These are phyloP conservation scores for Camellia oleifera DNA, from an alignment of 179 eudicot species.

Conservation along the genomic window DNA sequence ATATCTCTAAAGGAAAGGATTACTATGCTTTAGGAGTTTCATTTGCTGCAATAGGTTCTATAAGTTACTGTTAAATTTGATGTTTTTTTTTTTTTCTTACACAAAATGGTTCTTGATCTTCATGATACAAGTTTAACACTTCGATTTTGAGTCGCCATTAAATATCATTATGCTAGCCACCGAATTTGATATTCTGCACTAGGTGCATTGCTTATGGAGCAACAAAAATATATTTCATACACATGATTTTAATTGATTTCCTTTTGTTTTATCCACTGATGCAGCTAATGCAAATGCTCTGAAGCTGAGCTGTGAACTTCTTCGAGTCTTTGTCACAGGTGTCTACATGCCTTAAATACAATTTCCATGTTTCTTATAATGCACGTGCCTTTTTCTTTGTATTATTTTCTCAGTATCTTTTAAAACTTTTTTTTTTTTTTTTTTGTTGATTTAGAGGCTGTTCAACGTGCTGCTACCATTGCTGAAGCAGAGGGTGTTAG, in stretches of 20 bases:
- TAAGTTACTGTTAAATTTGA: background rate
- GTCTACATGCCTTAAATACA: conserved; percentile 3
- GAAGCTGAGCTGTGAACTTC: conserved; percentile 85
- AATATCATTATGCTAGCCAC: background rate
- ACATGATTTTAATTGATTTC: background rate
- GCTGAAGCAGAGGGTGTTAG: conserved; percentile 85
- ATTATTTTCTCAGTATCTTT: conserved; percentile 4
- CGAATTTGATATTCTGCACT: background rate
- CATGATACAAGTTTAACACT: background rate
- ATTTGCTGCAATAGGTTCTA: background rate
- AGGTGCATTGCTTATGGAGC: background rate
- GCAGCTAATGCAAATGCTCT: conserved; percentile 88
- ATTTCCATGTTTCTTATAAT: background rate
- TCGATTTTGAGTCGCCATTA: background rate
- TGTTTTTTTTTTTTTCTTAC: background rate
- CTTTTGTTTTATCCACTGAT: conserved; percentile 7
- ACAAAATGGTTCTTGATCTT: background rate
- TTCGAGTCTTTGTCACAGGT: conserved; percentile 73
- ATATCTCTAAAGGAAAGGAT: background rate
- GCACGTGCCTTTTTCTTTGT: background rate
- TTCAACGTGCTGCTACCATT: conserved; percentile 82
- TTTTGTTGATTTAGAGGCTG: conserved; percentile 56
- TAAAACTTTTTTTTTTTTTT: background rate
- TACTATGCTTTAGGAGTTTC: background rate
- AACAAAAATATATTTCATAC: background rate